These are phyloP conservation scores for Lenzites betulinus DNA, from an alignment of 768 basidiomycete genomes.

Conservation along the genomic window DNA sequence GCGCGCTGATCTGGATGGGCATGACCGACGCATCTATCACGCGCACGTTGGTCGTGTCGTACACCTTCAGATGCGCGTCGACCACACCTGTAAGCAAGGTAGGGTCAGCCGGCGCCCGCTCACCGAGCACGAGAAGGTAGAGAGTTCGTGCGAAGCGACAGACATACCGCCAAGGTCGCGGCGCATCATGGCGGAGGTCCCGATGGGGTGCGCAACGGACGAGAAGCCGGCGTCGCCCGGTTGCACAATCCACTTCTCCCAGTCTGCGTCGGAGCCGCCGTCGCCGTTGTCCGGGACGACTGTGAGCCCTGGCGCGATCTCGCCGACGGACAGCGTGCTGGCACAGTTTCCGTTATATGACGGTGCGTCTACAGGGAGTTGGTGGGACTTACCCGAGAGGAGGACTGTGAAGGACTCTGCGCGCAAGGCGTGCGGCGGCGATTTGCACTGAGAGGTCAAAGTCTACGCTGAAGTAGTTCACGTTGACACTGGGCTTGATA, in stretches of 20 bases:
- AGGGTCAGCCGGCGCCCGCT: too few relatives aligned
- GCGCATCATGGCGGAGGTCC: constrained; percentile 41
- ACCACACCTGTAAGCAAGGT: constrained; percentile 47
- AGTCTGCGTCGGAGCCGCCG: constrained; percentile 46
- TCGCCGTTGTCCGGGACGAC: constrained; percentile 44
- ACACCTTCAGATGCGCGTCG: constrained; percentile 50
- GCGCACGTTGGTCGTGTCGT: constrained; percentile 54
- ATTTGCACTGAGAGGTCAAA: constrained; percentile 54
- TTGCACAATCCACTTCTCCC: constrained; percentile 47
- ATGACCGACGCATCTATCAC: constrained; percentile 58
- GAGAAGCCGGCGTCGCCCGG: constrained; percentile 32
- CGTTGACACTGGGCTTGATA: constrained; percentile 45
- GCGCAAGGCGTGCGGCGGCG: constrained; percentile 46
- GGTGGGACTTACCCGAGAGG: constrained; percentile 41
- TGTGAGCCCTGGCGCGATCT: constrained; percentile 42
- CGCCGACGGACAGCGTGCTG: constrained; percentile 32
- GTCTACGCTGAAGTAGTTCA: constrained; percentile 52
- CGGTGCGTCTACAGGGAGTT: not conserved
- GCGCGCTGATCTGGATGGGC: constrained; percentile 51
- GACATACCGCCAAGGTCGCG: constrained; percentile 32
- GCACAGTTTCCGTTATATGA: too few relatives aligned
- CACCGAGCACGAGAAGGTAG: constrained; percentile 34
- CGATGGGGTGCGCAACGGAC: constrained; percentile 53
- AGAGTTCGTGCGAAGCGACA: not conserved
- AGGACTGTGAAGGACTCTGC: constrained; percentile 42